These are phyloP conservation scores for Wickerhamiella sorbophila DNA, from an alignment of 805 yeast genomes.

Conservation along the genomic window DNA sequence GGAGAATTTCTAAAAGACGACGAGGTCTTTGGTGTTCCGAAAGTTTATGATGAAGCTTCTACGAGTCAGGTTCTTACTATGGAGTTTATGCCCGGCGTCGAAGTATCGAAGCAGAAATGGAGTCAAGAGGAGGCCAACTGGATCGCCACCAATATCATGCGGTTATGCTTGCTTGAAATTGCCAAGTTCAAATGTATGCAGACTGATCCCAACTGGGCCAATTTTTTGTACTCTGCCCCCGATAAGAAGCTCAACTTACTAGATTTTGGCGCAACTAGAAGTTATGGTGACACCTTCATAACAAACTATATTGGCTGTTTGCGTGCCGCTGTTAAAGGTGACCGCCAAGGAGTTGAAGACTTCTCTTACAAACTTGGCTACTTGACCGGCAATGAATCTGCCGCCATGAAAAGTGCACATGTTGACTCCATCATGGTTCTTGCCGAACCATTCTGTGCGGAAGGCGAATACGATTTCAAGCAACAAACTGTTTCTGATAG, in stretches of 20 bases:
- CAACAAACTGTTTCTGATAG: slow-evolving; percentile 88
- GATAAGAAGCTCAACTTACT: slow-evolving; percentile 66
- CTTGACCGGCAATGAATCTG: slow-evolving; percentile 80
- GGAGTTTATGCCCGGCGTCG: slow-evolving; percentile 75
- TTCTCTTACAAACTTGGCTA: slow-evolving; percentile 69
- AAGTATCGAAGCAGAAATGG: slow-evolving; percentile 61
- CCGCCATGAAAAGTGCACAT: slow-evolving; percentile 81
- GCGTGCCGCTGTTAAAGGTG: slow-evolving; percentile 58
- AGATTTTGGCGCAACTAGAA: slow-evolving; percentile 93
- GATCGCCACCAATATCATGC: slow-evolving; percentile 77
- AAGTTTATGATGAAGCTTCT: slow-evolving; percentile 59
- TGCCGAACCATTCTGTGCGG: slow-evolving; percentile 76
- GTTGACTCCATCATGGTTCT: slow-evolving; percentile 77
- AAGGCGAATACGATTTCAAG: slow-evolving; percentile 47
- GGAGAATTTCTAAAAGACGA: slow-evolving; percentile 44
- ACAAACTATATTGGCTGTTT: slow-evolving; percentile 53
- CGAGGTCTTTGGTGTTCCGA: slow-evolving; percentile 63
- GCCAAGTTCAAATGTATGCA: slow-evolving; percentile 85
- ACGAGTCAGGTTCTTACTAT: slow-evolving; percentile 78
- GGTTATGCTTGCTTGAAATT: slow-evolving; percentile 73
- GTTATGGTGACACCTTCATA: slow-evolving; percentile 54
- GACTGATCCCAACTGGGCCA: slow-evolving; percentile 99
- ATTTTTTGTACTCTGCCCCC: slow-evolving; percentile 66
- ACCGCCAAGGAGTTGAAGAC: slow-evolving; percentile 46
- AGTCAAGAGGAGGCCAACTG: slow-evolving; percentile 60